Evolutionary conservation across 2,329 filamentous ascomycete species (phyloP).

Genomic region (Beauveria asiatica): DNA sequence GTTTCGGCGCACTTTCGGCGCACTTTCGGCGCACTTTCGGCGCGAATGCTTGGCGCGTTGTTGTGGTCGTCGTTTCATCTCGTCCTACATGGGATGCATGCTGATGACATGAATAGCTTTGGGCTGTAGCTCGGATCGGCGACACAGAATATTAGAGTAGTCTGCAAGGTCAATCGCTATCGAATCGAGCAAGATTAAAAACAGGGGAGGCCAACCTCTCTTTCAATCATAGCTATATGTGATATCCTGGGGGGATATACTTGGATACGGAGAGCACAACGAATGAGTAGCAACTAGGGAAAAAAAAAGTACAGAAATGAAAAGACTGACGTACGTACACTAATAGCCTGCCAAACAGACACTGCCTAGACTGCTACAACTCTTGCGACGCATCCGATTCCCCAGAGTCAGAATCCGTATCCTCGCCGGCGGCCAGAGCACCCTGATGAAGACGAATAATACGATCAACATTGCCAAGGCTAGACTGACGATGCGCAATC

Average conservation of each 20-base stretch:
- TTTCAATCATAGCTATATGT: too few relatives aligned
- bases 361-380: not conserved
- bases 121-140: not conserved
- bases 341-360: too few relatives aligned
- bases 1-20: too few relatives aligned
- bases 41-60: not conserved
- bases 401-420: not conserved
- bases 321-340: too few relatives aligned
- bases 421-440: not conserved
- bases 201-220: too few relatives aligned
- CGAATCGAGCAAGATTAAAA: too few relatives aligned
- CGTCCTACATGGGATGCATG: not conserved
- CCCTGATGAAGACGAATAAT: constrained; percentile 5
- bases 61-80: not conserved
- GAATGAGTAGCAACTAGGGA: too few relatives aligned
- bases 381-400: not conserved
- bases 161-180: too few relatives aligned
- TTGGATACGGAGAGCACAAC: too few relatives aligned
- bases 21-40: too few relatives aligned
- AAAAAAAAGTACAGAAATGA: too few relatives aligned
- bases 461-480: not conserved
- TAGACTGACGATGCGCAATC: not conserved
- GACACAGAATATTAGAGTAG: not conserved
- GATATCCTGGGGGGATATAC: too few relatives aligned
- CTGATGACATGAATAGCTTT: not conserved